phyloP scores from a whole-genome alignment of 257 asterid genomes.

The Primulina tabacum region DNA sequence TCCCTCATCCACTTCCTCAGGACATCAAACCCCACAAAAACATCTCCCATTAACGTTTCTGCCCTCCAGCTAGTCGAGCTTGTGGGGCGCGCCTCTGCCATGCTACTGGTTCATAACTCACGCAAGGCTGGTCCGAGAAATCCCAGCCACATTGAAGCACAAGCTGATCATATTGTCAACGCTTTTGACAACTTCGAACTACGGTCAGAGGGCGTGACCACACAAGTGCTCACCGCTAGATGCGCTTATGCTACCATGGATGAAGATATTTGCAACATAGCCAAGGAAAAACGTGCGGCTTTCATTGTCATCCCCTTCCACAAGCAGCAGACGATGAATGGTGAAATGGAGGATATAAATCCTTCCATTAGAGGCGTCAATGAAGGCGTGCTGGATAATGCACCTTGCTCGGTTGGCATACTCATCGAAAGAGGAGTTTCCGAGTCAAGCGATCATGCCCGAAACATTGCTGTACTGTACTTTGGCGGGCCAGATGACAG shows the following conservation, averaged over 20 bases:
- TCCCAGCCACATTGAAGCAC: conserved; percentile 54
- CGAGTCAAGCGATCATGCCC: conserved; percentile 36
- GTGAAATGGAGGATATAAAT: conserved; percentile 69
- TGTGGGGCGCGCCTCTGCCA: conserved; percentile 77
- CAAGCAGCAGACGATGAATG: conserved; percentile 43
- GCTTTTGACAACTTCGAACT: conserved; percentile 78
- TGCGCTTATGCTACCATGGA: conserved; percentile 76
- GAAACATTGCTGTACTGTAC: conserved; percentile 48
- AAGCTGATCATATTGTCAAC: conserved; percentile 63
- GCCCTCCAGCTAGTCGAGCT: conserved; percentile 83
- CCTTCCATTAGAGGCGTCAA: conserved; percentile 60
- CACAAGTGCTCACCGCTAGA: conserved; percentile 64
- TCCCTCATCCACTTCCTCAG: conserved; percentile 67
- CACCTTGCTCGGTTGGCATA: conserved; percentile 90
- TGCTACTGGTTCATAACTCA: conserved; percentile 58
- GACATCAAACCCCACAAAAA: conserved; percentile 49
- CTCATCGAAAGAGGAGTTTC: conserved; percentile 55
- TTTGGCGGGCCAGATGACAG: conserved; percentile 90
- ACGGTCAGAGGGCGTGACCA: conserved; percentile 58
- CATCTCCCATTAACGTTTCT: conserved; percentile 54
- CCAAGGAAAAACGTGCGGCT: conserved; percentile 59
- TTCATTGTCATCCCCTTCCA: conserved; percentile 79
- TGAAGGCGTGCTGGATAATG: conserved; percentile 59
- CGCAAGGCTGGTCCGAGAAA: conserved; percentile 53
- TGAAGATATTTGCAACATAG: conserved; percentile 72